Evolutionary conservation across 257 asterid species (phyloP).

Genomic region (Solanum piurae): DNA sequence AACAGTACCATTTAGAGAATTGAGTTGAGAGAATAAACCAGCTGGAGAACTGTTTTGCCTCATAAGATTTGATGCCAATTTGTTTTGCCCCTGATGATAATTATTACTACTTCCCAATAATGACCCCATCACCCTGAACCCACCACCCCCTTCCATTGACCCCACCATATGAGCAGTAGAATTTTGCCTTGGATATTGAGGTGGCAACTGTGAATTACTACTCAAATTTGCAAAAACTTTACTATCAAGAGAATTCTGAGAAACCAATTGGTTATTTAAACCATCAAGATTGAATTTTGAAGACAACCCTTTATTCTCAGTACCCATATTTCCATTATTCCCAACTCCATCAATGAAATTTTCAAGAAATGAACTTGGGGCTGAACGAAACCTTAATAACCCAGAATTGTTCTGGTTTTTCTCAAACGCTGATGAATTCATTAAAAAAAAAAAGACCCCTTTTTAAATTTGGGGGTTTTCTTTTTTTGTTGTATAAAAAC

Average conservation of each 20-base stretch:
- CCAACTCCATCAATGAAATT: slow-evolving; percentile 20
- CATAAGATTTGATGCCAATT: slow-evolving; percentile 28
- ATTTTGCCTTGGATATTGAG: slow-evolving; percentile 56
- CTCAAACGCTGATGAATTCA: slow-evolving; percentile 38
- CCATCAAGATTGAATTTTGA: slow-evolving; percentile 25
- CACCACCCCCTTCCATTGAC: slow-evolving; percentile 13
- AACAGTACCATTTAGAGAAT: slow-evolving; percentile 45
- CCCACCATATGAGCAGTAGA: slow-evolving; percentile 6
- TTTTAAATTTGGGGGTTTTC: neutral
- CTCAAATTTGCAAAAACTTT: neutral
- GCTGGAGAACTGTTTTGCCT: slow-evolving; percentile 75
- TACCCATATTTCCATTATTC: neutral
- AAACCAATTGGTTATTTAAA: slow-evolving; percentile 1
- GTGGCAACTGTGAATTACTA: slow-evolving; percentile 47
- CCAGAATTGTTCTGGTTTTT: slow-evolving; percentile 40
- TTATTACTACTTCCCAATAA: slow-evolving; percentile 15
- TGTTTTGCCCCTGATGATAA: slow-evolving; percentile 46
- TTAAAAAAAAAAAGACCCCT: neutral
- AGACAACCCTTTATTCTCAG: slow-evolving; percentile 17
- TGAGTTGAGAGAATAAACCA: slow-evolving; percentile 48
- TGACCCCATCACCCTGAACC: slow-evolving; percentile 20
- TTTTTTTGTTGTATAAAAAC: slow-evolving; percentile 17
- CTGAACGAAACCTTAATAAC: slow-evolving; percentile 61
- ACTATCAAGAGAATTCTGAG: slow-evolving; percentile 2
- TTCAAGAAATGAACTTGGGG: slow-evolving; percentile 51